Percentiles rank a stretch among this genome's conserved stretches.
Evolutionary conservation across 495 filamentous ascomycete species (phyloP).

Genomic region (Platismatia glauca): DNA sequence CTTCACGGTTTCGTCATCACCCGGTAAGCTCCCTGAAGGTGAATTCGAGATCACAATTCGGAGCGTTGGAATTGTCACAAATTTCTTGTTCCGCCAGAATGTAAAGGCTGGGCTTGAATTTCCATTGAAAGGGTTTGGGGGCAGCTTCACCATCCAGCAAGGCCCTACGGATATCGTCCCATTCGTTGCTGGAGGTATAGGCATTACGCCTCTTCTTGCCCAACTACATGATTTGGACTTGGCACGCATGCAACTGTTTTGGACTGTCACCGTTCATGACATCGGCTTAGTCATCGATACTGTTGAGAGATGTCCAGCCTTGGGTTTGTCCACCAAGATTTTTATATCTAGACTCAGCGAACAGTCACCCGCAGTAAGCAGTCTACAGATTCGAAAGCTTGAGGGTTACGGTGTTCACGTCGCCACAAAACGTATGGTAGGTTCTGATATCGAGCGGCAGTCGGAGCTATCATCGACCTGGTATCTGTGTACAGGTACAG

Average conservation of each 20-base stretch:
- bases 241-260: slow-evolving; percentile 47
- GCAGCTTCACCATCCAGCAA: slow-evolving; percentile 49
- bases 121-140: slow-evolving; percentile 62
- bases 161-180: slow-evolving; percentile 24
- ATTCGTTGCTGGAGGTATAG: slow-evolving; percentile 70
- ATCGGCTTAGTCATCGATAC: slow-evolving; percentile 51
- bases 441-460: slow-evolving; percentile 39
- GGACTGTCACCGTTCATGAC: slow-evolving; percentile 56
- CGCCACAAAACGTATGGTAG: slow-evolving; percentile 43
- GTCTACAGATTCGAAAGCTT: slow-evolving; percentile 24
- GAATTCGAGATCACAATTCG: slow-evolving; percentile 65
- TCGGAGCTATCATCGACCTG: slow-evolving; percentile 41
- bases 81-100: slow-evolving; percentile 51
- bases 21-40: slow-evolving; percentile 32
- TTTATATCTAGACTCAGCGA: slow-evolving; percentile 50
- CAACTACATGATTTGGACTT: slow-evolving; percentile 45
- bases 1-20: slow-evolving; percentile 62
- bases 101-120: slow-evolving; percentile 48
- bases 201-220: slow-evolving; percentile 68
- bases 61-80: slow-evolving; percentile 57
- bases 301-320: slow-evolving; percentile 41
- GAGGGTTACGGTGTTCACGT: slow-evolving; percentile 35
- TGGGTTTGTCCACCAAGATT: slow-evolving; percentile 45
- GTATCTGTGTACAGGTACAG: slow-evolving; percentile 57
- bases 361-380: slow-evolving; percentile 24